These are phyloP conservation scores for Metschnikowia amazonensis DNA, from an alignment of 805 yeast genomes.

Conservation along the genomic window DNA sequence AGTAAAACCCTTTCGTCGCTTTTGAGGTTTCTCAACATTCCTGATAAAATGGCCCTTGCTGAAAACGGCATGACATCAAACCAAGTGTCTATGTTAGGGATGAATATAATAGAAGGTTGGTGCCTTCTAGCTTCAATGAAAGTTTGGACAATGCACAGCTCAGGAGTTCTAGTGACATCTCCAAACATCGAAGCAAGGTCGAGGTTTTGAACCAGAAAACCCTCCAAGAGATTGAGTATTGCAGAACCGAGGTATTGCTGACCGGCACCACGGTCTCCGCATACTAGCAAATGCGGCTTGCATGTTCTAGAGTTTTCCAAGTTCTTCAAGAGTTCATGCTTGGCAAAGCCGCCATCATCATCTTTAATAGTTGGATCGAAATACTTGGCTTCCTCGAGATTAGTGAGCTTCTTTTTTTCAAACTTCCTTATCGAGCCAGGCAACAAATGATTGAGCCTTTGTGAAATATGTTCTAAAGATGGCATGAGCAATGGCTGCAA, in stretches of 20 bases:
- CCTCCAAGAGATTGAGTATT: slow-evolving; percentile 75
- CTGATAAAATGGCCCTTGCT: slow-evolving; percentile 67
- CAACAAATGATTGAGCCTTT: slow-evolving; percentile 51
- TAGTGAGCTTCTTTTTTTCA: slow-evolving; percentile 44
- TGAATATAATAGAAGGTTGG: slow-evolving; percentile 77
- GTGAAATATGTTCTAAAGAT: slow-evolving; percentile 45
- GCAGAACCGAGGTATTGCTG: slow-evolving; percentile 85
- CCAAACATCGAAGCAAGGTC: slow-evolving; percentile 76
- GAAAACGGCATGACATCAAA: slow-evolving; percentile 59
- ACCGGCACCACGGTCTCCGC: slow-evolving; percentile 78
- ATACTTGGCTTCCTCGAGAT: slow-evolving; percentile 67
- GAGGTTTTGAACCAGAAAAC: slow-evolving; percentile 80
- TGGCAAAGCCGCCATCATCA: slow-evolving; percentile 61
- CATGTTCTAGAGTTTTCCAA: slow-evolving; percentile 62
- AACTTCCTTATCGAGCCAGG: slow-evolving; percentile 46
- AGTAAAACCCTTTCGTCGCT: slow-evolving; percentile 72
- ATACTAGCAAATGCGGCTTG: slow-evolving; percentile 73
- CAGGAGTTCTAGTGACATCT: slow-evolving; percentile 78
- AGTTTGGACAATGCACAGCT: slow-evolving; percentile 76
- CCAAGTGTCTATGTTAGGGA: slow-evolving; percentile 84
- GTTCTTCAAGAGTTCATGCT: slow-evolving; percentile 55
- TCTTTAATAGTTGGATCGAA: slow-evolving; percentile 55
- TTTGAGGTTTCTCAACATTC: slow-evolving; percentile 62
- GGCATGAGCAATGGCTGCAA: slow-evolving; percentile 59
- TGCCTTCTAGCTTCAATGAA: slow-evolving; percentile 86